phyloP scores from a whole-genome alignment of 2,329 filamentous ascomycete species.

The Colletotrichum paranaense region DNA sequence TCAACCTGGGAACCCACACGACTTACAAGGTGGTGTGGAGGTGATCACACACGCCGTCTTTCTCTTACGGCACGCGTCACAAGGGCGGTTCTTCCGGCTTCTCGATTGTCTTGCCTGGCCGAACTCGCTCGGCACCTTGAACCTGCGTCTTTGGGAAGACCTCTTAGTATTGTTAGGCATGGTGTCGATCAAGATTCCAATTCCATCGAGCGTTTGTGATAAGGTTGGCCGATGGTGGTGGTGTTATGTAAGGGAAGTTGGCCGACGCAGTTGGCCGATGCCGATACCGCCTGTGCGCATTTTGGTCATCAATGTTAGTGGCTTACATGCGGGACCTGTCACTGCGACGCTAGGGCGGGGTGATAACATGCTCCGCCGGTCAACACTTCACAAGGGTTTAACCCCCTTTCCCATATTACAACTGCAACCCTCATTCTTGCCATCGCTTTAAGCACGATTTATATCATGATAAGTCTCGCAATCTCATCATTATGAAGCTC shows the following conservation, averaged over 20 bases:
- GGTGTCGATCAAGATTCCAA: not conserved
- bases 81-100: conserved; percentile 59
- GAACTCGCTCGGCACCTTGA: conserved; percentile 55
- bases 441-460: not conserved
- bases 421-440: not conserved
- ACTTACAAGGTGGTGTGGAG: conserved; percentile 56
- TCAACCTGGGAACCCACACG: not conserved
- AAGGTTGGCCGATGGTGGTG: not conserved
- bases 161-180: not conserved
- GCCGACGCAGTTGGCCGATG: not conserved
- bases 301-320: conserved; percentile 6
- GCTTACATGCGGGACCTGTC: not conserved
- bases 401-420: too few relatives aligned
- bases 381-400: too few relatives aligned
- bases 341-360: not conserved
- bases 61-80: conserved; percentile 55
- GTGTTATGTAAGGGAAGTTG: not conserved
- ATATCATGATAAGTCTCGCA: too few relatives aligned
- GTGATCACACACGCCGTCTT: conserved; percentile 61
- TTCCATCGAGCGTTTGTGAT: not conserved
- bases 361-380: too few relatives aligned
- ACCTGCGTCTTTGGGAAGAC: conserved; percentile 45
- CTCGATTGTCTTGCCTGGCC: conserved; percentile 51
- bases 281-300: not conserved
- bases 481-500: too few relatives aligned